Evolutionary conservation across 768 basidiomycete species (phyloP).

Genomic region (Boletus tylopilopsis): DNA sequence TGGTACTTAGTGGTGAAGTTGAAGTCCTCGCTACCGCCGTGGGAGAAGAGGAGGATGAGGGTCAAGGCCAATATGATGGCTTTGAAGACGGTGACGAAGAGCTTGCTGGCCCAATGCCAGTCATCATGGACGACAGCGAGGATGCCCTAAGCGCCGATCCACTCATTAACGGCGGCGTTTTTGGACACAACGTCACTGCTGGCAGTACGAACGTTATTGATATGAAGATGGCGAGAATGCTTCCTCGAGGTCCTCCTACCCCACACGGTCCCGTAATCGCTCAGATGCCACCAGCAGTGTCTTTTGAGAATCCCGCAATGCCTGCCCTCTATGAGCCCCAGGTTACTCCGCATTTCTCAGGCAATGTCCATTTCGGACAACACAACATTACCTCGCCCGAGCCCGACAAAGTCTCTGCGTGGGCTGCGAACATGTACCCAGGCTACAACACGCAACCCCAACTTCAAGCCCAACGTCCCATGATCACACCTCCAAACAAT

Average conservation of each 20-base stretch:
- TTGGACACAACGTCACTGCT: conserved; percentile 26
- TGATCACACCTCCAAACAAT: conserved; percentile 42
- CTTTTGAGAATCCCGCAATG: conserved; percentile 54
- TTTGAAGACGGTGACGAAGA: conserved; percentile 44
- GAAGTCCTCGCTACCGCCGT: conserved; percentile 55
- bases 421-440: conserved; percentile 31
- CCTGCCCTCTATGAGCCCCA: conserved; percentile 42
- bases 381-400: conserved; percentile 20
- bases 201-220: conserved; percentile 32
- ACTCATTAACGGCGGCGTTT: conserved; percentile 32
- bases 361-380: conserved; percentile 18
- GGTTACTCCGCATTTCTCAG: conserved; percentile 27
- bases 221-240: conserved; percentile 24
- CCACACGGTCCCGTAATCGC: conserved; percentile 44
- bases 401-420: conserved; percentile 26
- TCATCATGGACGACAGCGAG: conserved; percentile 29
- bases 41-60: conserved; percentile 57
- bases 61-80: conserved; percentile 32
- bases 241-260: conserved; percentile 18
- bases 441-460: conserved; percentile 25
- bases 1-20: conserved; percentile 67
- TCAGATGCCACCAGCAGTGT: conserved; percentile 38
- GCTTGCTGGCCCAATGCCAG: conserved; percentile 25
- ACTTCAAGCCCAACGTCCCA: conserved; percentile 31
- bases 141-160: conserved; percentile 25